phyloP scores from a whole-genome alignment of 2,329 filamentous ascomycete genomes.

The Intubia oerlemansii region DNA sequence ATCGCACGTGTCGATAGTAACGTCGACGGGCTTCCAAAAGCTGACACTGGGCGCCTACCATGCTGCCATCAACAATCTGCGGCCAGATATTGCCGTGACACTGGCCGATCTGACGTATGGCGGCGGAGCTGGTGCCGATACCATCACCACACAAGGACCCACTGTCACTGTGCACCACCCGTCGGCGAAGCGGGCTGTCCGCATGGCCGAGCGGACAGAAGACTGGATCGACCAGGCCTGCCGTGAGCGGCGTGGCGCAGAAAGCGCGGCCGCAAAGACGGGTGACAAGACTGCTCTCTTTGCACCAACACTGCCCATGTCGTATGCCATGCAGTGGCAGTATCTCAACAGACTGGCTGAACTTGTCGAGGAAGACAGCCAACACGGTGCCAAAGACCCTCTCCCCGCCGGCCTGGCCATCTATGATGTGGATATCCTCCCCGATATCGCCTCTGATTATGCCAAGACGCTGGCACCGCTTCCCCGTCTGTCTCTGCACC shows the following conservation, averaged over 20 bases:
- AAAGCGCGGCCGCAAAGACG: slow-evolving; percentile 7
- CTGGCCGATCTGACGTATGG: slow-evolving; percentile 45
- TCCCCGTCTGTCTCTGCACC: slow-evolving; percentile 54
- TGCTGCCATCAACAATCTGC: slow-evolving; percentile 38
- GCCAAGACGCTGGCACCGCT: slow-evolving; percentile 30
- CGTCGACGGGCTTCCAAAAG: slow-evolving; percentile 65
- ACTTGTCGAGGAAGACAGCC: slow-evolving; percentile 1
- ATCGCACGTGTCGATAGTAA: slow-evolving; percentile 54
- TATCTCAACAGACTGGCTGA: slow-evolving; percentile 55
- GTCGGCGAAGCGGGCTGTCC: slow-evolving; percentile 50
- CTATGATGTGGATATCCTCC: slow-evolving; percentile 51
- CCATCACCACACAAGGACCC: not conserved
- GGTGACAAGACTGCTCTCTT: slow-evolving; percentile 25
- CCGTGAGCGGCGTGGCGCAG: slow-evolving; percentile 14
- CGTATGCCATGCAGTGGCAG: slow-evolving; percentile 52
- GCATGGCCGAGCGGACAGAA: slow-evolving; percentile 74
- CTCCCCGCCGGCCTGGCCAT: slow-evolving; percentile 52
- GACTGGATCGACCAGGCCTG: slow-evolving; percentile 58
- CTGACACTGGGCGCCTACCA: slow-evolving; percentile 50
- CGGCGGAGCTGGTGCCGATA: slow-evolving; percentile 12
- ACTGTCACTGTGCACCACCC: slow-evolving; percentile 9
- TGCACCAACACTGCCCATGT: slow-evolving; percentile 52
- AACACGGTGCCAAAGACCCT: too few relatives aligned
- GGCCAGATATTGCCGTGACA: slow-evolving; percentile 62
- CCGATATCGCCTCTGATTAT: slow-evolving; percentile 38